Evolutionary conservation across 2,329 filamentous ascomycete species (phyloP), one percentile per base, ranked within the genome.

Genomic region (Claviceps citrina): DNA sequence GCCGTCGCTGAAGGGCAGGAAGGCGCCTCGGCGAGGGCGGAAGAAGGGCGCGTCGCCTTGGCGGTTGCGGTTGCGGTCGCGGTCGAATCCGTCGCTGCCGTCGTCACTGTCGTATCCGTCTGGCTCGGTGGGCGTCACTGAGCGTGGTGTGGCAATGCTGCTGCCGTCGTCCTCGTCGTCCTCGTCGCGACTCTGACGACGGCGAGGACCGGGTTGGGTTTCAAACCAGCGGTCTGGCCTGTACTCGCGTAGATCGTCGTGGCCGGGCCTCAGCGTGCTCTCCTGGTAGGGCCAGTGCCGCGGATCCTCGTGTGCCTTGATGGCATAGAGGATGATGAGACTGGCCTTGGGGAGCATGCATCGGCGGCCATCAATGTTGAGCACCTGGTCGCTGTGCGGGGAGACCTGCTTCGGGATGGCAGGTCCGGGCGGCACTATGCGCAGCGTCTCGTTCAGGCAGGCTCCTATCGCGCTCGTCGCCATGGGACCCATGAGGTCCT

Each of bases 401-500:
- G 59, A 52, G 4, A 73, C 70, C 39, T 65, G 70, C 60, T 91
- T 91, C 22, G 83, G 83, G 20, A 91, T 78, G 39, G 71, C 72
- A 32, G 76, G 63, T 15, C 84, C 78, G 0, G 84, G 76, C 2
- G 83, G 81, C 43, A 84, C 67, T 31, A 86, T 51, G 9, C 84
- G 76, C 39, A 91, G 66, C 28, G 79, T 77, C 62, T 91, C 84
- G 52, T 85, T 83, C 68, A 89, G 71, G 49, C 80, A 72, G 4
- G 84, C 83, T 15, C 79, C 84, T 8, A 79, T 62, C 67, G 84
- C 78, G 44, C 77, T 76, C 9, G 69, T 73, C 48, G 84, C 72
- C 43, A 91, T 67, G 7, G 69, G 64, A 32, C 73, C 76, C 45
- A 87, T 67, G 48, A 73, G 65, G 9, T 64, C 59, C 33, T 87